phyloP scores from a whole-genome alignment of 352 stramenopile species.

The Phytophthora constricta region DNA sequence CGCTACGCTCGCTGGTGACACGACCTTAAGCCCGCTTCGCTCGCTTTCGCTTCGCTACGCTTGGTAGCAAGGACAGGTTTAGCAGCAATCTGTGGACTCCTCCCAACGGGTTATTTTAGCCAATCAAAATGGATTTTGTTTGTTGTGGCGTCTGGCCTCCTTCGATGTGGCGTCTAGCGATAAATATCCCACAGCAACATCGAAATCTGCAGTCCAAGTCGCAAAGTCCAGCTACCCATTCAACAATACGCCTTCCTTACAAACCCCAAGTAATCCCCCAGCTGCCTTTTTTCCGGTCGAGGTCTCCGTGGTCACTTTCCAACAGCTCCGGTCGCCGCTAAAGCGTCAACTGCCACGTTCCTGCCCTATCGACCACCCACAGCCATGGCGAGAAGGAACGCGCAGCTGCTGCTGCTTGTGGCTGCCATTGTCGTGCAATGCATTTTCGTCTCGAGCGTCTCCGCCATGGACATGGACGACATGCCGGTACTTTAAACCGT shows the following conservation, averaged over 20 bases:
- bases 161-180: too few relatives aligned
- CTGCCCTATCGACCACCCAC: neutral
- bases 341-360: neutral
- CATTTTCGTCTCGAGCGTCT: neutral
- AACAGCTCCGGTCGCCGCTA: neutral
- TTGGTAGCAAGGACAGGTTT: too few relatives aligned
- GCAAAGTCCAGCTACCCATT: neutral
- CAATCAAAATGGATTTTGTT: too few relatives aligned
- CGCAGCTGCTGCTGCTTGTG: neutral
- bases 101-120: too few relatives aligned
- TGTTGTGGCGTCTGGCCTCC: too few relatives aligned
- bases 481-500: slow-evolving; percentile 76
- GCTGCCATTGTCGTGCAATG: slow-evolving; percentile 8
- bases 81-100: too few relatives aligned
- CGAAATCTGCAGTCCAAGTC: too few relatives aligned
- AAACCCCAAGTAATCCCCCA: neutral
- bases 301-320: neutral
- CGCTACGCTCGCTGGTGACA: too few relatives aligned
- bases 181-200: neutral
- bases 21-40: too few relatives aligned
- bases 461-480: slow-evolving; percentile 54
- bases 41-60: too few relatives aligned
- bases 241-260: neutral
- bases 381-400: slow-evolving; percentile 9
- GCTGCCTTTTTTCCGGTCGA: neutral